Evolutionary conservation across 1,139 yeast genomes (phyloP), one percentile per base, ranked within the genome.

Genomic region (Hansenula sp.): DNA sequence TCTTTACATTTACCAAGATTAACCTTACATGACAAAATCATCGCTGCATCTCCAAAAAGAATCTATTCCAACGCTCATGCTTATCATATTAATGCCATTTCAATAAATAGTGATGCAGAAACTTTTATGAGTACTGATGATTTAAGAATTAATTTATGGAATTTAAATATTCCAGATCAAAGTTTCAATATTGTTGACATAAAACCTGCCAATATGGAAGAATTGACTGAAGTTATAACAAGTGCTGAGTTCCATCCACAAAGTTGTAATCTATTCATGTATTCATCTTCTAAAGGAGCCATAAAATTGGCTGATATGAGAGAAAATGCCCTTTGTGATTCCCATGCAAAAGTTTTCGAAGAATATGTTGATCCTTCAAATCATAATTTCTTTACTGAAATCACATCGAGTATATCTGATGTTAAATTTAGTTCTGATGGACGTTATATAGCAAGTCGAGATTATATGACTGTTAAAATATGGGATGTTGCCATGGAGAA

Each of bases 401-500:
- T 94, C 62, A 94, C 99, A 2, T 84, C 96, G 33, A 84, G 95
- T 40, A 94, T 94, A 51, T 84, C 95, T 21, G 99, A 94, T 70
- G 96, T 91, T 47, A 86, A 91, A 63, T 94, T 93, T 65, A 83
- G 95, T 57, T 79, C 83, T 48, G 91, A 93, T 65, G 99, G 99
- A 41, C 77, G 95, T 59, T 90, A 93, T 66, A 88, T 94, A 63
- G 96, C 93, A 16, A 82, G 96, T 37, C 81, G 99, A 64, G 99
- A 94, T 71, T 94, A 93, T 65, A 82, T 94, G 88, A 88, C 97
- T 11, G 96, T 93, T 40, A 94, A 93, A 68, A 86, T 94, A 57
- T 93, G 99, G 99, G 99, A 94, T 71, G 79, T 94, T 54, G 90
- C 90, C 52, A 94, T 93, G 99, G 97, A 93, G 66, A 84, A 82